These are phyloP conservation scores for Nidularia pulvinata DNA, from an alignment of 768 basidiomycete species.

Conservation along the genomic window DNA sequence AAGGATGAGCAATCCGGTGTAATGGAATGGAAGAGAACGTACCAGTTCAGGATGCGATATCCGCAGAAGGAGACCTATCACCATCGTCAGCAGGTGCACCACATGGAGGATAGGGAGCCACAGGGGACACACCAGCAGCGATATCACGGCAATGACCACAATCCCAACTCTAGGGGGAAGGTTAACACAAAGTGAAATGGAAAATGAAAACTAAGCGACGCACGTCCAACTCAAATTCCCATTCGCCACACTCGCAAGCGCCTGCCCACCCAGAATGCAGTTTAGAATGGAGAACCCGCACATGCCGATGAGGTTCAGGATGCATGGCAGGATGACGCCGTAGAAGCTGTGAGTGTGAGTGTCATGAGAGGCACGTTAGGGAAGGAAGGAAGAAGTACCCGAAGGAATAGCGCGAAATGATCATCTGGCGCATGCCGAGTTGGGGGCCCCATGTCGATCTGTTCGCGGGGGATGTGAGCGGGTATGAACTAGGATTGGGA, in stretches of 20 bases:
- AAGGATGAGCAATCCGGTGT: background rate
- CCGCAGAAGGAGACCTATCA: constrained; percentile 58
- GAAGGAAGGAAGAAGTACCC: constrained; percentile 18
- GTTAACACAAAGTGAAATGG: background rate
- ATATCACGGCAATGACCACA: constrained; percentile 70
- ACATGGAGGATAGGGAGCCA: constrained; percentile 17
- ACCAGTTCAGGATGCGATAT: constrained; percentile 46
- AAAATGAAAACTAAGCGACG: constrained; percentile 6
- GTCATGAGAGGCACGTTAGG: background rate
- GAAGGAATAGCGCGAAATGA: constrained; percentile 51
- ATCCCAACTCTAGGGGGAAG: constrained; percentile 67
- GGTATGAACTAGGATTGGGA: background rate
- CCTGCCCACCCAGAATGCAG: constrained; percentile 68
- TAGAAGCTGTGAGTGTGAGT: constrained; percentile 44
- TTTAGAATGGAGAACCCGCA: constrained; percentile 74
- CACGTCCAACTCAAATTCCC: constrained; percentile 43
- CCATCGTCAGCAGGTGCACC: background rate
- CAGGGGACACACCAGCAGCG: constrained; percentile 52
- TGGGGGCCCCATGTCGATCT: constrained; percentile 78
- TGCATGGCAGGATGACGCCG: constrained; percentile 58
- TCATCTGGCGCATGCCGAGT: constrained; percentile 87
- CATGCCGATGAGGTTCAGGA: constrained; percentile 63
- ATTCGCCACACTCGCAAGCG: constrained; percentile 38
- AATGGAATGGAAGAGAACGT: background rate
- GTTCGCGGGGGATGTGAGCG: background rate